These are phyloP conservation scores for Apiospora kogelbergensis DNA, from an alignment of 2,329 filamentous ascomycete genomes.

Conservation along the genomic window DNA sequence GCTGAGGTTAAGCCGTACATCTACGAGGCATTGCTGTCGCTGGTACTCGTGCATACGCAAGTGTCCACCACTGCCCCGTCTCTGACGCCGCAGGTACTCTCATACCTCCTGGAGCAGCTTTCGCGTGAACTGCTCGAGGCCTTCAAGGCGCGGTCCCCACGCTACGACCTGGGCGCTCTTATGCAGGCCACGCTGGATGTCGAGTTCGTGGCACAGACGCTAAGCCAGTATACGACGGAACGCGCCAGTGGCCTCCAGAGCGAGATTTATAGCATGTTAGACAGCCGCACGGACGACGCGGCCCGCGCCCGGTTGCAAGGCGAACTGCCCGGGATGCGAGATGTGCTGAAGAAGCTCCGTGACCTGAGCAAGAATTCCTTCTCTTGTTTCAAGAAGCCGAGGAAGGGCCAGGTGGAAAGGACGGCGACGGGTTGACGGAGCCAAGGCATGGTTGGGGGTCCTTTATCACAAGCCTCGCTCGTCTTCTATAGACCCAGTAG, in stretches of 20 bases:
- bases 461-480: background rate
- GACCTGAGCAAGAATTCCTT: slow-evolving; percentile 85
- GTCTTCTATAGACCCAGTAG: background rate
- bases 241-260: slow-evolving; percentile 78
- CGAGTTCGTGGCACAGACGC: slow-evolving; percentile 92
- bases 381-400: slow-evolving; percentile 68
- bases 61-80: slow-evolving; percentile 76
- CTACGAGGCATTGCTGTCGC: slow-evolving; percentile 78
- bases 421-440: slow-evolving; percentile 24
- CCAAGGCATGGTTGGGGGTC: background rate
- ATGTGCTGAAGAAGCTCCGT: slow-evolving; percentile 77
- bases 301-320: slow-evolving; percentile 77
- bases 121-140: slow-evolving; percentile 78
- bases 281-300: slow-evolving; percentile 84
- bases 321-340: slow-evolving; percentile 87
- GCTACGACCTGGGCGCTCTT: slow-evolving; percentile 76
- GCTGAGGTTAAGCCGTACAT: slow-evolving; percentile 83
- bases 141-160: slow-evolving; percentile 63
- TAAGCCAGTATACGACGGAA: slow-evolving; percentile 86
- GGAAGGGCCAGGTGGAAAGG: slow-evolving; percentile 23
- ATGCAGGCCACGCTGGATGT: slow-evolving; percentile 98
- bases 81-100: slow-evolving; percentile 78
- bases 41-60: slow-evolving; percentile 91
- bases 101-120: slow-evolving; percentile 80
- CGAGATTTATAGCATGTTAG: slow-evolving; percentile 88